These are phyloP conservation scores for Globisporangium ultimum DNA, from an alignment of 352 stramenopile species.

Conservation along the genomic window DNA sequence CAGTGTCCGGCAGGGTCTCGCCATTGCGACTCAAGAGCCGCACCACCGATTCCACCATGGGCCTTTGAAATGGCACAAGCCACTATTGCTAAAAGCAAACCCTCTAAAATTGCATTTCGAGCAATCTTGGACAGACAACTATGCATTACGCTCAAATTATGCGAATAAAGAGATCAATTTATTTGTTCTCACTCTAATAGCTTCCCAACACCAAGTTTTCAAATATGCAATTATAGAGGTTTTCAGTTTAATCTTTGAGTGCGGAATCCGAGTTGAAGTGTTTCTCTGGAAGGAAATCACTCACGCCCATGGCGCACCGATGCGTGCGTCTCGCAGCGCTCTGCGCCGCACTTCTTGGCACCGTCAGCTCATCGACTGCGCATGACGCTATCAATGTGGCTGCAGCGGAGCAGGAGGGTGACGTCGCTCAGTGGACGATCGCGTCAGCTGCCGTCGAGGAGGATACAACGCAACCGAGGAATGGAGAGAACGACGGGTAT, in stretches of 20 bases:
- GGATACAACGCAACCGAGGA: neutral
- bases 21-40: conserved; percentile 35
- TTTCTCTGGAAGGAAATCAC: neutral
- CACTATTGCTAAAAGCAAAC: neutral
- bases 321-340: neutral
- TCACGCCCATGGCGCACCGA: neutral
- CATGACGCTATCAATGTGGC: neutral
- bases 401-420: neutral
- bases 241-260: too few species aligned
- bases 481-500: neutral
- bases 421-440: neutral
- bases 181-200: too few species aligned
- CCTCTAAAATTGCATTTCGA: neutral
- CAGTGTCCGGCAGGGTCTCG: conserved; percentile 19
- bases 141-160: too few species aligned
- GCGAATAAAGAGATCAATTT: too few species aligned
- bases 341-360: neutral
- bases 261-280: neutral
- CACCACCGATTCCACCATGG: conserved; percentile 24
- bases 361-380: neutral
- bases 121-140: too few species aligned
- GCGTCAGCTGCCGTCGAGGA: neutral
- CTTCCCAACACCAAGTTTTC: too few species aligned
- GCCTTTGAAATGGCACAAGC: neutral
- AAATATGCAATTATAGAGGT: too few species aligned